Conservation (phyloP, 192 early-diverging fungal genomes). For the Coemansia sp. region DNA sequence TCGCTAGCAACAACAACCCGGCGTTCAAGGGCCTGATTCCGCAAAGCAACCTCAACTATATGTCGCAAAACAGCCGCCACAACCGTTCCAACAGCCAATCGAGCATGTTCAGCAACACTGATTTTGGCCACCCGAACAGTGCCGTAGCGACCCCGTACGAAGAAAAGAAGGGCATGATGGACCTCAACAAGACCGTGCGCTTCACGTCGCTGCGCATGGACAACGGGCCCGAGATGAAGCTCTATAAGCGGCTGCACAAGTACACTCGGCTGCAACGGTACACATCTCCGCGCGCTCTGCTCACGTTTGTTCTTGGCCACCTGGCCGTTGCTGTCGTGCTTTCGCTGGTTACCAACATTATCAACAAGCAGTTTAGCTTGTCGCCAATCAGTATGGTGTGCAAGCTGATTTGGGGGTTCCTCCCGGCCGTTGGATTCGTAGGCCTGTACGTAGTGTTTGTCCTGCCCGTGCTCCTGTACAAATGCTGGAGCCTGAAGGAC, state of each 20-base stretch:
- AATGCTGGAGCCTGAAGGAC: slow-evolving; percentile 40
- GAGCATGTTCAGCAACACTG: slow-evolving; percentile 38
- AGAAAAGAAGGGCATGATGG: slow-evolving; percentile 28
- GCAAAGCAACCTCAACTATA: slow-evolving; percentile 13
- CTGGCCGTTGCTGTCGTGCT: slow-evolving; percentile 15
- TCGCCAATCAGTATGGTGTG: slow-evolving; percentile 30
- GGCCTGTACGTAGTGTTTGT: slow-evolving; percentile 22
- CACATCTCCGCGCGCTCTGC: slow-evolving; percentile 17
- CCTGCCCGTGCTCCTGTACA: slow-evolving; percentile 26
- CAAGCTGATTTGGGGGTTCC: slow-evolving; percentile 35
- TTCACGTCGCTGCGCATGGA: slow-evolving; percentile 3
- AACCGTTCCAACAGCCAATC: slow-evolving; percentile 31
- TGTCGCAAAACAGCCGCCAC: slow-evolving; percentile 3
- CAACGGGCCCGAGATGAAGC: slow-evolving; percentile 16
- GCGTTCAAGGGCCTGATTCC: slow-evolving; percentile 28
- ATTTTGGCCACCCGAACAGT: slow-evolving; percentile 16
- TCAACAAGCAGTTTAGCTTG: slow-evolving; percentile 37
- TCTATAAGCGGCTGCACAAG: slow-evolving; percentile 31
- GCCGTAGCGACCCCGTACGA: neutral
- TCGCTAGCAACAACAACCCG: slow-evolving; percentile 28
- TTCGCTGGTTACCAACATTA: slow-evolving; percentile 41
- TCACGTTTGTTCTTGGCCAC: slow-evolving; percentile 18
- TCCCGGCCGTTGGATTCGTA: slow-evolving; percentile 16
- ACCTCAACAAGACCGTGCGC: slow-evolving; percentile 10
- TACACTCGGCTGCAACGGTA: slow-evolving; percentile 42